Evolutionary conservation across 129 eudicot genomes (phyloP).

Genomic region (Escallonia herrerae): DNA sequence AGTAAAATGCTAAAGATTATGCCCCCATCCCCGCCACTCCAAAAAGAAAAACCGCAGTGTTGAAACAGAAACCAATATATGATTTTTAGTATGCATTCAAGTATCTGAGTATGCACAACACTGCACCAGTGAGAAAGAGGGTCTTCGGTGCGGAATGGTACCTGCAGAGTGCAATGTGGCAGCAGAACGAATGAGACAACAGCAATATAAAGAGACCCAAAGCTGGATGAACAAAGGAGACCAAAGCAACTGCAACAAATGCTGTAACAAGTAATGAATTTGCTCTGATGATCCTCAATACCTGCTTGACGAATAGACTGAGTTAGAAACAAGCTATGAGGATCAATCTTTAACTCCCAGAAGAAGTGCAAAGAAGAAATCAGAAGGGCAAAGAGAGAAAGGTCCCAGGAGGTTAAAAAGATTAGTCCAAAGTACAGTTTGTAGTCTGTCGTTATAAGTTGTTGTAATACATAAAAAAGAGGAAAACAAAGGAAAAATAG

Average conservation of each 20-base stretch:
- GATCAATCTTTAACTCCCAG: neutral
- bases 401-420: neutral
- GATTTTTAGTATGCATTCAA: too few relatives aligned
- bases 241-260: slow-evolving; percentile 57
- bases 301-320: slow-evolving; percentile 35
- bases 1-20: too few relatives aligned
- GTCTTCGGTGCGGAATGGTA: slow-evolving; percentile 4
- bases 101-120: neutral
- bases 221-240: slow-evolving; percentile 89
- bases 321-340: neutral
- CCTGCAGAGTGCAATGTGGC: slow-evolving; percentile 88
- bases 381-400: slow-evolving; percentile 1
- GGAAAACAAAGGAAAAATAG: too few relatives aligned
- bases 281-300: slow-evolving; percentile 45
- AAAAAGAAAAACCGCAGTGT: too few relatives aligned
- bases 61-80: too few relatives aligned
- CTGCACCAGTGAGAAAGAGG: neutral
- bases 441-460: too few relatives aligned
- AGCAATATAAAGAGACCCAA: slow-evolving; percentile 71
- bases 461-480: too few relatives aligned
- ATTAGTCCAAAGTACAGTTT: neutral
- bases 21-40: too few relatives aligned
- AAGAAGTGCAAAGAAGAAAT: neutral
- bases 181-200: slow-evolving; percentile 54
- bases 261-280: slow-evolving; percentile 56